Evolutionary conservation across 257 asterid species (phyloP), one percentile per base, ranked within the genome.

Genomic region (Solanum lignicaule): DNA sequence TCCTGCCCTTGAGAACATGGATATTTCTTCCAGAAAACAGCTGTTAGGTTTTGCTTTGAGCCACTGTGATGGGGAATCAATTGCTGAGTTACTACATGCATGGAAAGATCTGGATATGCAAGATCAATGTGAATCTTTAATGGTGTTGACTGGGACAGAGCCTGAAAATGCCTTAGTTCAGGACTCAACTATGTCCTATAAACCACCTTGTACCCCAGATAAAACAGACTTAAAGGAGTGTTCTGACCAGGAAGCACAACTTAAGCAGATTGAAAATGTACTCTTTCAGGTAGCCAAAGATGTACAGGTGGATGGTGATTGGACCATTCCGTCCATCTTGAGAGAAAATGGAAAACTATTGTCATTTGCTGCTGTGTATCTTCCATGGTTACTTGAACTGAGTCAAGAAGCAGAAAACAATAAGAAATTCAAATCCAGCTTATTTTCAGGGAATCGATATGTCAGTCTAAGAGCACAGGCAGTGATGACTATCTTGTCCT

Each of bases 91-190:
- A 90, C 93, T 97, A 87, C 95, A 91, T 86, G 98, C 93, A 87
- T 97, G 99, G 99, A 95, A 95, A 92, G 99, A 95, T 92, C 93
- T 97, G 25, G 99, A 97, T 93, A 91, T 95, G 92, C 94, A 92
- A 91, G 95, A 93, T 88, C 95, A 92, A 89, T 95, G 96, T 91
- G 98, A 95, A 88, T 91, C 90, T 91, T 94, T 97, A 88, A 88
- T 92, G 55, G 88, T 89, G 86, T 88, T 89, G 86, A 93, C 96
- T 89, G 98, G 97, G 87, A 93, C 88, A 91, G 98, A 94, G 91
- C 98, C 98, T 85, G 91, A 90, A 15, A 92, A 90, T 83, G 87
- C 88, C 60, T 87, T 89, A 84, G 94, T 86, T 82, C 92, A 85
- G 86, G 90, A 91, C 90, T 92, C 93, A 58, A 35, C 86, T 68